These are phyloP conservation scores for Ceratocystis cubensis DNA, from an alignment of 2,329 filamentous ascomycete genomes.

Conservation along the genomic window DNA sequence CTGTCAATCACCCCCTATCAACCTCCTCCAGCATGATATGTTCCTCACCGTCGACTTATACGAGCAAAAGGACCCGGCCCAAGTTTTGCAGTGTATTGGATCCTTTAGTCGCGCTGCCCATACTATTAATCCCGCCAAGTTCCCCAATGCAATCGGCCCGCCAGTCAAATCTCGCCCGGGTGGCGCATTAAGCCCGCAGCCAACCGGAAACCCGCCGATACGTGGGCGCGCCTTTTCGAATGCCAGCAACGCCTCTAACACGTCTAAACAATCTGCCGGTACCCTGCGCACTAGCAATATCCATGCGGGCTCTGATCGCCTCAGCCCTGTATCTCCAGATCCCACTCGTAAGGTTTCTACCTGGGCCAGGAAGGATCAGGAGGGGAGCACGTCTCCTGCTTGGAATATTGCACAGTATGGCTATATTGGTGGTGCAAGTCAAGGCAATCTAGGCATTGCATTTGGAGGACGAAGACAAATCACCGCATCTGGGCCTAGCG, in stretches of 20 bases:
- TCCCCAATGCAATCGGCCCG: conserved; percentile 64
- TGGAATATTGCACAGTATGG: conserved; percentile 99
- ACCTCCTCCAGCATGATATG: conserved; percentile 81
- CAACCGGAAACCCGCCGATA: conserved; percentile 42
- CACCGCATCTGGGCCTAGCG: conserved; percentile 63
- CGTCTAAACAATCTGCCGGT: conserved; percentile 32
- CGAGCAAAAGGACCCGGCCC: conserved; percentile 88
- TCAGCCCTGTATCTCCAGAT: conserved; percentile 43
- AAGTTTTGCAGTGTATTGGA: conserved; percentile 83
- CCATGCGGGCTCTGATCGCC: conserved; percentile 38
- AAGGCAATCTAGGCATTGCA: conserved; percentile 85
- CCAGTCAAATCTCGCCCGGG: conserved; percentile 40
- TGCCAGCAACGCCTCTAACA: conserved; percentile 45
- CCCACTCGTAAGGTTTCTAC: conserved; percentile 46
- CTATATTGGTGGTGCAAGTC: conserved; percentile 94
- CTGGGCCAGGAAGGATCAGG: conserved; percentile 80
- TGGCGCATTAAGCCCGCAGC: conserved; percentile 51
- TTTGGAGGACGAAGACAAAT: conserved; percentile 91
- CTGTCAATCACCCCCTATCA: conserved; percentile 73
- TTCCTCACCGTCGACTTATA: conserved; percentile 96
- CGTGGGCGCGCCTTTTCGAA: conserved; percentile 40
- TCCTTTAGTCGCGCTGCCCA: conserved; percentile 85
- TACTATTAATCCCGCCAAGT: conserved; percentile 56
- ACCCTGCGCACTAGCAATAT: conserved; percentile 40
- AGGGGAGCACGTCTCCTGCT: conserved; percentile 68